Evolutionary conservation across 805 yeast species (phyloP).

Genomic region (Cyberlindnera amylophila): DNA sequence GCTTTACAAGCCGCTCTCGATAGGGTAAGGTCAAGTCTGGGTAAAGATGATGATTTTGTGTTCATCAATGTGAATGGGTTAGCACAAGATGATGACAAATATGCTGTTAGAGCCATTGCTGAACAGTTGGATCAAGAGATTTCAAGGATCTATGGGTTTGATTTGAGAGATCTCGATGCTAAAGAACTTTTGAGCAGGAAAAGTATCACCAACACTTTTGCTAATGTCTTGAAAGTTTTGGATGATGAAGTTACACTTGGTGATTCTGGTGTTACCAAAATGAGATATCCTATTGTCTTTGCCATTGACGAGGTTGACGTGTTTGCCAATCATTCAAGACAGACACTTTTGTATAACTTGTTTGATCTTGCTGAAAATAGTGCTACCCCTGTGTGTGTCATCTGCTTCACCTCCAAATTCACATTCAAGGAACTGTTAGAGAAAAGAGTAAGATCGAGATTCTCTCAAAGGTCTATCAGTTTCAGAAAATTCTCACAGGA

Average conservation of each 20-base stretch:
- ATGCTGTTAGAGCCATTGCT: slow-evolving; percentile 84
- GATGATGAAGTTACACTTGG: slow-evolving; percentile 33
- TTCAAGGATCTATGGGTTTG: slow-evolving; percentile 26
- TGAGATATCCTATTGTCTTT: slow-evolving; percentile 55
- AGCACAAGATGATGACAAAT: slow-evolving; percentile 67
- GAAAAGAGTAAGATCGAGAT: slow-evolving; percentile 86
- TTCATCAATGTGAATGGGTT: slow-evolving; percentile 64
- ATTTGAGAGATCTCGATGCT: background rate
- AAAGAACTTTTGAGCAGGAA: slow-evolving; percentile 43
- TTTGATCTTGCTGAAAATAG: slow-evolving; percentile 79
- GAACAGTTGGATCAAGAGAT: slow-evolving; percentile 63
- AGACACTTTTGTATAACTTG: slow-evolving; percentile 80
- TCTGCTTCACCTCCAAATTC: slow-evolving; percentile 74
- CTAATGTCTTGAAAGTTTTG: slow-evolving; percentile 49
- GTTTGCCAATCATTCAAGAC: slow-evolving; percentile 69
- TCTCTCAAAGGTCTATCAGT: slow-evolving; percentile 71
- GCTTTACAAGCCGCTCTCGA: slow-evolving; percentile 54
- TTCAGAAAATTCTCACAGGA: slow-evolving; percentile 46
- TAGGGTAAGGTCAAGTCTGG: slow-evolving; percentile 31
- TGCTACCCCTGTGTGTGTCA: slow-evolving; percentile 69
- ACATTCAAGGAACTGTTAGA: slow-evolving; percentile 80
- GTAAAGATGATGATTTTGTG: slow-evolving; percentile 46
- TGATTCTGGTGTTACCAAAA: slow-evolving; percentile 11
- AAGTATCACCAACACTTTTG: slow-evolving; percentile 57
- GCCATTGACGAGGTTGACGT: slow-evolving; percentile 82